A percentile compares a stretch with the other conserved stretches of the same genome.
These are phyloP conservation scores for Lindgomyces ingoldianus DNA, from an alignment of 495 filamentous ascomycete species.

Conservation along the genomic window DNA sequence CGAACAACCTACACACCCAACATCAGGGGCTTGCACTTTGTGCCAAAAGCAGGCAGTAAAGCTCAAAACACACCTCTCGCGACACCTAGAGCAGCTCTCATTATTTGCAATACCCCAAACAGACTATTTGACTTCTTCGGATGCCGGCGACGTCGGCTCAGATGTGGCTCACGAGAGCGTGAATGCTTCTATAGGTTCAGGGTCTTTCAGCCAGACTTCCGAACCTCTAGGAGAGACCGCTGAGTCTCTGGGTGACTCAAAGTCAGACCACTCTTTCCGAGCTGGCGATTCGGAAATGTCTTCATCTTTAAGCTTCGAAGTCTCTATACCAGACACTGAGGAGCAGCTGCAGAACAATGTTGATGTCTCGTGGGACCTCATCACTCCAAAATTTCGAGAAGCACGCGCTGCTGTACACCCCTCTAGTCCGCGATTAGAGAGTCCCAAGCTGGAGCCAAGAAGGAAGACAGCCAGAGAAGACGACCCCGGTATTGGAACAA, in stretches of 20 bases:
- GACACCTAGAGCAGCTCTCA: neutral
- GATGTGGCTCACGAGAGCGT: neutral
- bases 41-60: neutral
- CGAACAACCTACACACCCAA: neutral
- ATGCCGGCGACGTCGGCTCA: neutral
- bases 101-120: neutral
- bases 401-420: neutral
- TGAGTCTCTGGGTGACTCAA: no score
- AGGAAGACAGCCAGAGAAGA: no score
- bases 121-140: neutral
- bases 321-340: neutral
- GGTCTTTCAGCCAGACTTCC: no score
- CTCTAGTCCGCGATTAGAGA: neutral
- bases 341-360: neutral
- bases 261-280: no score
- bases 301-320: neutral
- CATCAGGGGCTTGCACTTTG: neutral
- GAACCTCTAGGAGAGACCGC: no score
- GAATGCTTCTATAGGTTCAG: no score
- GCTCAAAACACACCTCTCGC: neutral
- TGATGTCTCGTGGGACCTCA: neutral
- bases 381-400: neutral
- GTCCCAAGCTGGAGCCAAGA: neutral
- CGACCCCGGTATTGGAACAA: slow-evolving; percentile 31
- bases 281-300: neutral